These are phyloP conservation scores for Aureobasidium zeae DNA, from an alignment of 2,329 filamentous ascomycete species.

Conservation along the genomic window DNA sequence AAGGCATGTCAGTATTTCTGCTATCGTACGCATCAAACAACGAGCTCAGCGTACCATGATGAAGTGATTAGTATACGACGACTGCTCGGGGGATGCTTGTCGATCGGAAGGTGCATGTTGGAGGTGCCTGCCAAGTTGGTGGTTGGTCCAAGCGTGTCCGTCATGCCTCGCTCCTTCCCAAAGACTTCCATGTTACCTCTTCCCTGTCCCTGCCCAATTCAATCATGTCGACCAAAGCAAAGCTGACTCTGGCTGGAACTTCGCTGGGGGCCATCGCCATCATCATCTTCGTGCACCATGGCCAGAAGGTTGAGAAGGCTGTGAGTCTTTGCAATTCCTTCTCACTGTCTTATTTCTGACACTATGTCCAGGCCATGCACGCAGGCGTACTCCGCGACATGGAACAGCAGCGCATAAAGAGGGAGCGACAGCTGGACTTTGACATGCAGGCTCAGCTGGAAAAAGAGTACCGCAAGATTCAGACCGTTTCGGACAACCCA, in stretches of 20 bases:
- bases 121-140: constrained; percentile 9
- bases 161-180: constrained; percentile 1
- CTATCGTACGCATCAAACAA: not conserved
- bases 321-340: constrained; percentile 43
- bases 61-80: constrained; percentile 7
- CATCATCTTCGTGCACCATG: constrained; percentile 78
- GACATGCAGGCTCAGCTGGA: constrained; percentile 81
- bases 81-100: not conserved
- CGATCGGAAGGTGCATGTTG: constrained; percentile 8
- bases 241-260: constrained; percentile 71
- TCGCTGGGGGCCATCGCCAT: constrained; percentile 67
- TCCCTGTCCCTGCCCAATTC: not conserved
- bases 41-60: constrained; percentile 22
- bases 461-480: constrained; percentile 80
- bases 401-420: constrained; percentile 84
- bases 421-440: constrained; percentile 87
- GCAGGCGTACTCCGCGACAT: constrained; percentile 87
- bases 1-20: constrained; percentile 22
- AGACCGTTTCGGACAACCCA: constrained; percentile 56
- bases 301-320: constrained; percentile 73
- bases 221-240: constrained; percentile 80
- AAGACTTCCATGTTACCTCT: not conserved
- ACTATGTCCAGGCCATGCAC: constrained; percentile 69
- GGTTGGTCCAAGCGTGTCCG: constrained; percentile 7
- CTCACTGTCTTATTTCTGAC: not conserved